Base-by-base conservation (phyloP, 2,329 filamentous ascomycete species). In the Fusarium mundagurra region DNA sequence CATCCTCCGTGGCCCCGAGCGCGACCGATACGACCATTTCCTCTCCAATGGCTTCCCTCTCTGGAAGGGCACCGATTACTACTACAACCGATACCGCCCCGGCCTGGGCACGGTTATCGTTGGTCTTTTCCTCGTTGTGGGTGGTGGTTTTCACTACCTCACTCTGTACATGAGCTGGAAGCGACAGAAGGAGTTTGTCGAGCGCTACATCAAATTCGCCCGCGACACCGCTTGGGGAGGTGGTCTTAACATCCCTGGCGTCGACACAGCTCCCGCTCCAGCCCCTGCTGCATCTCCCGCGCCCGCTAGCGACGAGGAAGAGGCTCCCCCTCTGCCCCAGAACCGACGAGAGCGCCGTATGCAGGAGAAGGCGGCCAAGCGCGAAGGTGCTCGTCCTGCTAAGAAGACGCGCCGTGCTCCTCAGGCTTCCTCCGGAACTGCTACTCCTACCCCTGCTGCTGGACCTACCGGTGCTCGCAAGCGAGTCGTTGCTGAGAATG, bases 11-110 rank as follows among this genome's bases (percentile, higher is more conserved):
- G 94, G 96, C 3, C 86, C 93, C 7, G 89, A 90, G 62, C 90
- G 96, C 73, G 93, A 94, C 77, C 93, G 96, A 73, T 99, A 99
- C 84, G 96, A 99, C 82, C 93, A 98, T 83, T 99, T 98, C 86
- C 85, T 98, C 69, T 85, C 87, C 82, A 95, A 98, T 83, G 96
- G 96, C 71, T 99, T 99, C 86, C 96, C 96, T 38, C 91, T 90
- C 64, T 99, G 96, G 96, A 95, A 96, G 86, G 96, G 96, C 67
- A 98, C 96, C 50, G 96, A 96, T 72, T 99, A 99, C 89, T 99
- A 98, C 88, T 99, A 99, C 86, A 92, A 91, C 79, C 92, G 96
- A 66, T 98, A 96, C 88, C 91, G 96, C 27, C 96, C 96, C 4
- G 96, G 96, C 14, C 86, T 98, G 50, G 94, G 94, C 67, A 93